Evolutionary conservation across 2,329 filamentous ascomycete species (phyloP).

Genomic region (Aspergillus hiratsukae): DNA sequence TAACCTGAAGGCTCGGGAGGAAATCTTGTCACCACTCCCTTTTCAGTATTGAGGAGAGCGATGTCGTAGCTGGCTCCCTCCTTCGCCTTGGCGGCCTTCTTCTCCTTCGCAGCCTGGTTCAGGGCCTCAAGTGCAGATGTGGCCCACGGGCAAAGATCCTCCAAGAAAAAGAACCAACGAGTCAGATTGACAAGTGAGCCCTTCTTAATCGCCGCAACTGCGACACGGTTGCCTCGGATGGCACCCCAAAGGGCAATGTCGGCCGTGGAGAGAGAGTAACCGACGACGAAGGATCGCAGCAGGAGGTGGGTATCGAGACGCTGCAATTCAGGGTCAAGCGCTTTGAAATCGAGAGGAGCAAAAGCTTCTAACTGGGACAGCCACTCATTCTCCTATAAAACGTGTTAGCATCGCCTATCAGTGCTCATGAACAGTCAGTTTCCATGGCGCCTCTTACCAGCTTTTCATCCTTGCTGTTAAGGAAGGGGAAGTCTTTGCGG

Average conservation of each 20-base stretch:
- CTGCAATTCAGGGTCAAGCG: slow-evolving; percentile 67
- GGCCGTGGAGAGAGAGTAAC: slow-evolving; percentile 69
- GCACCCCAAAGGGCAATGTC: slow-evolving; percentile 82
- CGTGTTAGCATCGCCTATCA: slow-evolving; percentile 3
- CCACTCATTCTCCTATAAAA: slow-evolving; percentile 49
- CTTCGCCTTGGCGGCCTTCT: slow-evolving; percentile 65
- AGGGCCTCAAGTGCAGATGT: slow-evolving; percentile 65
- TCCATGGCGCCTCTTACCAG: slow-evolving; percentile 20
- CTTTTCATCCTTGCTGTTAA: slow-evolving; percentile 34
- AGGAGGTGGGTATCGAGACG: slow-evolving; percentile 83
- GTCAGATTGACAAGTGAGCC: slow-evolving; percentile 70
- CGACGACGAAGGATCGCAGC: slow-evolving; percentile 78
- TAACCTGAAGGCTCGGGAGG: slow-evolving; percentile 94
- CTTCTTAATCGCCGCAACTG: slow-evolving; percentile 74
- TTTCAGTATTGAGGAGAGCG: slow-evolving; percentile 74
- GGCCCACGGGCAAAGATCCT: slow-evolving; percentile 74
- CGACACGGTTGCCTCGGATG: slow-evolving; percentile 78
- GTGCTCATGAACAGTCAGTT: background rate
- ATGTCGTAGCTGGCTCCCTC: slow-evolving; percentile 87
- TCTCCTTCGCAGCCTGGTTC: slow-evolving; percentile 64
- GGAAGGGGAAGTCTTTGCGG: slow-evolving; percentile 31
- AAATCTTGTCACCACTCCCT: slow-evolving; percentile 88
- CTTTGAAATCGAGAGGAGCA: slow-evolving; percentile 69
- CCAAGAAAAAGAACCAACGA: slow-evolving; percentile 84
- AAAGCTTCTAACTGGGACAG: slow-evolving; percentile 50